Percentiles rank a stretch among this genome's conserved stretches.
These are phyloP conservation scores for Suhomyces wounanorum DNA, from an alignment of 1,139 yeast genomes.

Conservation along the genomic window DNA sequence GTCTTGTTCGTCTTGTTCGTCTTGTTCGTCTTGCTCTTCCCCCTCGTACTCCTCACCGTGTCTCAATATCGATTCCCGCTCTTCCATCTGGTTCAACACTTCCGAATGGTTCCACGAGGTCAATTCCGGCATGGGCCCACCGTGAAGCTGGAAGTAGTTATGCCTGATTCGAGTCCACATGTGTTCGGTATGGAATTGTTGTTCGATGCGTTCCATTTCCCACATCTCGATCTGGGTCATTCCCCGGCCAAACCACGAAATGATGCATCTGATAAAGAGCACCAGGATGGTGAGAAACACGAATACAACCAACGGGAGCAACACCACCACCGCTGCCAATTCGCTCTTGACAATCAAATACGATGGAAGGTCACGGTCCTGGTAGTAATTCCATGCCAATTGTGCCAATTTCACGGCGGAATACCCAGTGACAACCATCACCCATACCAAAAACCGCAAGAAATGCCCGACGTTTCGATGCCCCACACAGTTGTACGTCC, in stretches of 20 bases:
- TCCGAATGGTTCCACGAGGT: conserved; percentile 47
- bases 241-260: conserved; percentile 61
- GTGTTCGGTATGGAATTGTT: conserved; percentile 56
- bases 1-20: not conserved
- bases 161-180: conserved; percentile 52
- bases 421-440: conserved; percentile 55
- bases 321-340: conserved; percentile 55
- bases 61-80: conserved; percentile 1
- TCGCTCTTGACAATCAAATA: conserved; percentile 58
- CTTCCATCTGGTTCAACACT: conserved; percentile 22
- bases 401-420: conserved; percentile 46
- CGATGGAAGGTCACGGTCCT: conserved; percentile 57
- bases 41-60: conserved; percentile 4
- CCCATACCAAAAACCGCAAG: conserved; percentile 73
- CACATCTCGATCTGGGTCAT: conserved; percentile 90
- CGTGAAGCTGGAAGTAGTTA: conserved; percentile 49
- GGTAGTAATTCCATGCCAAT: conserved; percentile 50
- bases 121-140: conserved; percentile 46
- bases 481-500: conserved; percentile 88
- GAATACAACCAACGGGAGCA: conserved; percentile 59
- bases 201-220: conserved; percentile 83
- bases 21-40: not conserved
- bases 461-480: conserved; percentile 80
- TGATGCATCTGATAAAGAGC: conserved; percentile 61
- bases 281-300: conserved; percentile 60